Evolutionary conservation across 331 rosid species (phyloP).

Genomic region (Acacia concinna): DNA sequence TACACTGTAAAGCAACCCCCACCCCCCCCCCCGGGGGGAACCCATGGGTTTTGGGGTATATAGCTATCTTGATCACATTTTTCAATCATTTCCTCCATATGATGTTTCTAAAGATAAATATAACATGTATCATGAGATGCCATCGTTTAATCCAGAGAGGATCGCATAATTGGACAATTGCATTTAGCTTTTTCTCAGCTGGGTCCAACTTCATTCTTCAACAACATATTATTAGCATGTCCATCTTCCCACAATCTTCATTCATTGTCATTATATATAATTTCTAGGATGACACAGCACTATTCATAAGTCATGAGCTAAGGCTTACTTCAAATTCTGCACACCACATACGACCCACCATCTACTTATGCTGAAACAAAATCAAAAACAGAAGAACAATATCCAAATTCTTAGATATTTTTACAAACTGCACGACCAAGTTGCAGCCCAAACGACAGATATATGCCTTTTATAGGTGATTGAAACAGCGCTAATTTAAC

Average conservation of each 20-base stretch:
- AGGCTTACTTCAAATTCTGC: not conserved
- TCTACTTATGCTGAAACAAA: not conserved
- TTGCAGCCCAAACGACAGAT: not conserved
- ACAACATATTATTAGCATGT: conserved; percentile 10
- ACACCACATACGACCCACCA: not conserved
- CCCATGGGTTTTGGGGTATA: not conserved
- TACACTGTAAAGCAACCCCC: not conserved
- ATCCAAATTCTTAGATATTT: not conserved
- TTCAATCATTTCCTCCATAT: not conserved
- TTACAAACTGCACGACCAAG: not conserved
- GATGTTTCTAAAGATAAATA: not conserved
- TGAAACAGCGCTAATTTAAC: not conserved
- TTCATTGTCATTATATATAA: not conserved
- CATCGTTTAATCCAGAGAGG: conserved; percentile 7
- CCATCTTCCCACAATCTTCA: not conserved
- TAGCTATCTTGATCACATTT: not conserved
- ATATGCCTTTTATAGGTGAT: not conserved
- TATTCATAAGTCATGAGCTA: not conserved
- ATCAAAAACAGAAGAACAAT: not conserved
- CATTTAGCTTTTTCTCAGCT: not conserved
- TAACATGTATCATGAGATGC: not conserved
- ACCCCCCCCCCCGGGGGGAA: not conserved
- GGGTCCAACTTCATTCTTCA: not conserved
- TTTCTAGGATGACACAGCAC: not conserved
- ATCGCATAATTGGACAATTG: not conserved